Evolutionary conservation across 495 filamentous ascomycete genomes (phyloP).

Genomic region (Neurospora cerealis): DNA sequence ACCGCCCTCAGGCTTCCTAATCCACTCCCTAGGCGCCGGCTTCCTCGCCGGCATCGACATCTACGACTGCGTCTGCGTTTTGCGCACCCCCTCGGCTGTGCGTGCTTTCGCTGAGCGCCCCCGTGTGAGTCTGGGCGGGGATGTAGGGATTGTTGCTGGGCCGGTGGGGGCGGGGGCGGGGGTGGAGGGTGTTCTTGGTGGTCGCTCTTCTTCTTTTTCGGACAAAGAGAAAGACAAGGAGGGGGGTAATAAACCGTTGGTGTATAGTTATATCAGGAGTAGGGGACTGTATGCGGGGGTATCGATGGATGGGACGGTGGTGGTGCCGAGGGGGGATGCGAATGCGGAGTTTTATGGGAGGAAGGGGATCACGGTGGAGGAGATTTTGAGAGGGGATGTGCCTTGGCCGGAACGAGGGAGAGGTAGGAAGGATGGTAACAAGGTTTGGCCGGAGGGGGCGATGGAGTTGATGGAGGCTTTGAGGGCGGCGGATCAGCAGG

Average conservation of each 20-base stretch:
- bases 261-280: slow-evolving; percentile 73
- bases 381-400: slow-evolving; percentile 59
- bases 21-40: slow-evolving; percentile 66
- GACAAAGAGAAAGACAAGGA: slow-evolving; percentile 2
- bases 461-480: slow-evolving; percentile 52
- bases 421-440: not conserved
- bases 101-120: slow-evolving; percentile 56
- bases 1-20: slow-evolving; percentile 66
- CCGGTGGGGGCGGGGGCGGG: slow-evolving; percentile 63
- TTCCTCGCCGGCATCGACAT: slow-evolving; percentile 75
- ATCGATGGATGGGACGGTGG: slow-evolving; percentile 64
- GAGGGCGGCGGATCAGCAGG: slow-evolving; percentile 60
- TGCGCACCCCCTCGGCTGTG: slow-evolving; percentile 63
- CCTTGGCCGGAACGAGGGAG: slow-evolving; percentile 2
- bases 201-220: not conserved
- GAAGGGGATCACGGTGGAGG: slow-evolving; percentile 41
- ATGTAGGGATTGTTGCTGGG: slow-evolving; percentile 62
- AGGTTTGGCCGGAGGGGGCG: slow-evolving; percentile 24
- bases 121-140: slow-evolving; percentile 63
- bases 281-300: slow-evolving; percentile 67
- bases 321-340: slow-evolving; percentile 66
- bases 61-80: slow-evolving; percentile 75
- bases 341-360: slow-evolving; percentile 64
- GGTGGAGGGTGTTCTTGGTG: slow-evolving; percentile 13
- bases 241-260: slow-evolving; percentile 29